These are phyloP conservation scores for Podospora australis DNA, from an alignment of 495 filamentous ascomycete species.

Conservation along the genomic window DNA sequence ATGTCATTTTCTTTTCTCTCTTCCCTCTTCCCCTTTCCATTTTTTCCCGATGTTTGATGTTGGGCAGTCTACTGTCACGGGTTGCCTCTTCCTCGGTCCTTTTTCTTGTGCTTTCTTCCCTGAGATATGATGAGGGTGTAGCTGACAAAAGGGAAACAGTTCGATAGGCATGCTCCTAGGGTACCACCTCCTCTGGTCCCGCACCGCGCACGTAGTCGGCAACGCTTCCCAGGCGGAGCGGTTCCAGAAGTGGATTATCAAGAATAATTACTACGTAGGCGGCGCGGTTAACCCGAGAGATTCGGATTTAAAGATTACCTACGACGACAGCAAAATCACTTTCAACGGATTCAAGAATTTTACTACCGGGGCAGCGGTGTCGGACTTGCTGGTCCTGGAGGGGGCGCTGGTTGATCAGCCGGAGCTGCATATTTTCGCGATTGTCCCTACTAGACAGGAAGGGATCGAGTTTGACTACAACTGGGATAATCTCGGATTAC, in stretches of 20 bases:
- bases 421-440: slow-evolving; percentile 52
- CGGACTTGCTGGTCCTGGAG: slow-evolving; percentile 57
- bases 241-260: slow-evolving; percentile 44
- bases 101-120: no score
- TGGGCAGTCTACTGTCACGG: no score
- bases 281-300: slow-evolving; percentile 58
- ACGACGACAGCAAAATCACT: slow-evolving; percentile 44
- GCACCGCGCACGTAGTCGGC: slow-evolving; percentile 46
- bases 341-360: slow-evolving; percentile 57
- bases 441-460: slow-evolving; percentile 45
- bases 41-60: no score
- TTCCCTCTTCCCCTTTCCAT: not conserved
- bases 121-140: no score
- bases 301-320: slow-evolving; percentile 48
- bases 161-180: slow-evolving; percentile 55
- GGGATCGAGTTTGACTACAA: slow-evolving; percentile 53
- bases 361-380: slow-evolving; percentile 56
- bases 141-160: slow-evolving; percentile 1
- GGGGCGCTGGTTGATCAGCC: slow-evolving; percentile 46
- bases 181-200: slow-evolving; percentile 57
- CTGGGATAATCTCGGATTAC: slow-evolving; percentile 57
- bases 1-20: slow-evolving; percentile 10
- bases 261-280: slow-evolving; percentile 56
- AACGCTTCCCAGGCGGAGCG: slow-evolving; percentile 49
- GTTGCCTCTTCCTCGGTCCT: no score